Evolutionary conservation across 805 yeast species (phyloP), one percentile per base, ranked within the genome.

Genomic region (Teunomyces lycoperdinae): DNA sequence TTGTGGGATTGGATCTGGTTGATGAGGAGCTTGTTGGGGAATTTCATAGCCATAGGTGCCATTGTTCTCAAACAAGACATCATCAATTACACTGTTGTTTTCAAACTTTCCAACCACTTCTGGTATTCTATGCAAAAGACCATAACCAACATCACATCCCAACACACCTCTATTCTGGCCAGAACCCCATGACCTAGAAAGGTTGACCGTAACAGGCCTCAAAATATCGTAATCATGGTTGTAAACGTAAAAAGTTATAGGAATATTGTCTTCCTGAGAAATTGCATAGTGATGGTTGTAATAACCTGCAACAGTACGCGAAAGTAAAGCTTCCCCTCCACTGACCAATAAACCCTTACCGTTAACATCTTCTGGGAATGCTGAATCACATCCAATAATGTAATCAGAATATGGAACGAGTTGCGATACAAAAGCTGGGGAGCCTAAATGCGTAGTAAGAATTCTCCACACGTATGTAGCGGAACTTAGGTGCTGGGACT

Each of bases 111-210:
- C 80, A 8, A 75, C 61, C 4, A 81, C 85, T 49, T 82, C 80
- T 1, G 98, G 97, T n/a, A 88, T 67, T 50, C 94, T 72, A 62
- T 92, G 98, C 44, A 92, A 70, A 44, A 87, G 75, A 0, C 99
- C 99, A 58, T 90, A 91, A 0, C 97, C 98, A 14, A 92, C 95
- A 54, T 91, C 96, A 68, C 97, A 90, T 2, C 99, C 99, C 32
- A 92, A 68, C 32, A 89, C 72, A 1, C 96, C 96, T 53, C 73
- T 78, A 11, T 91, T 89, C 11, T 62, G 67, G 8, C 70, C 75
- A 9, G 56, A 54, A n/a, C 90, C 89, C 89, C 94, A 87, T 13
- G 70, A 64, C n/a, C 77, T 76, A n/a, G 77, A 70, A 39, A 73
- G 61, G 46, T 79, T 73, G n/a, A 91, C 88, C 0, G 87, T 83